A percentile compares a stretch with the other conserved stretches of the same genome.
phyloP scores from a whole-genome alignment of 1,284 basidiomycete species.

The Stygiomarasmius scandens region DNA sequence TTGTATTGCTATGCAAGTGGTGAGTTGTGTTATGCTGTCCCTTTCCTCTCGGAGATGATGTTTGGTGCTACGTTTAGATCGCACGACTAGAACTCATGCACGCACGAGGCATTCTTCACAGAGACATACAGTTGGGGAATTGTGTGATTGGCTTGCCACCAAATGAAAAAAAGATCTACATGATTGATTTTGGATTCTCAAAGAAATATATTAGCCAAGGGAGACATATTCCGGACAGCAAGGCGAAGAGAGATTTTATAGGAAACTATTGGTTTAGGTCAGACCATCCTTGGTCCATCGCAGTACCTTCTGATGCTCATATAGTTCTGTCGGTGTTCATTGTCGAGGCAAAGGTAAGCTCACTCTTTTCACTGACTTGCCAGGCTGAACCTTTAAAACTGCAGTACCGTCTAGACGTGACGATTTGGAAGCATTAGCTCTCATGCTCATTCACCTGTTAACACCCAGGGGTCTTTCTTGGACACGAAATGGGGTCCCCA shows the following conservation, averaged over 20 bases:
- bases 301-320: not conserved
- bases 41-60: too few species aligned
- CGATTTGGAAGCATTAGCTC: constrained; percentile 72
- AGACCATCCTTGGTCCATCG: constrained; percentile 11
- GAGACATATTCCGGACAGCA: constrained; percentile 70
- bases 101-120: constrained; percentile 66
- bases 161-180: constrained; percentile 64
- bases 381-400: constrained; percentile 5
- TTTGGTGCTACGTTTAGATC: too few species aligned
- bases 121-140: constrained; percentile 79
- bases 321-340: constrained; percentile 69
- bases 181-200: constrained; percentile 84
- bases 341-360: constrained; percentile 67
- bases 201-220: constrained; percentile 70
- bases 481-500: constrained; percentile 77
- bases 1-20: constrained; percentile 74
- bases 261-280: constrained; percentile 80
- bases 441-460: constrained; percentile 78
- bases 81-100: constrained; percentile 73
- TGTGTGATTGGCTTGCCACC: constrained; percentile 62
- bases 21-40: constrained; percentile 36
- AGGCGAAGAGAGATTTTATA: constrained; percentile 68
- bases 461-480: constrained; percentile 74
- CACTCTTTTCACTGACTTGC: not conserved
- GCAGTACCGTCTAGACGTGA: constrained; percentile 74